Conservation (phyloP, 2,329 filamentous ascomycete species). For the Aspergillus hiratsukae region DNA sequence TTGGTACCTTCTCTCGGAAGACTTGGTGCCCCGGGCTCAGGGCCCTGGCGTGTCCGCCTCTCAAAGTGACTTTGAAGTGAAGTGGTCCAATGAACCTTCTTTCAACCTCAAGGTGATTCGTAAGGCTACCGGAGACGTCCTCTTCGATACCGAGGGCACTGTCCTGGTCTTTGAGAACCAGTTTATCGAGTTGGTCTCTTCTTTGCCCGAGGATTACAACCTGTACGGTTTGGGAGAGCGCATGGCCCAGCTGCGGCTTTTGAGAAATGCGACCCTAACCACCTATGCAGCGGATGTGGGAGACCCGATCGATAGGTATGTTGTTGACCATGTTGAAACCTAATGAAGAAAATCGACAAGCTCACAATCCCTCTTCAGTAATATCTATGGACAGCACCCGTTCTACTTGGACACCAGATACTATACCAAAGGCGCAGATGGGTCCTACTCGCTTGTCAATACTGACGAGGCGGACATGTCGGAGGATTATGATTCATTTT, state of each 20-base stretch:
- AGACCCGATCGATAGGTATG: slow-evolving; percentile 47
- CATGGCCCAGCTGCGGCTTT: slow-evolving; percentile 66
- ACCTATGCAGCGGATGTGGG: slow-evolving; percentile 65
- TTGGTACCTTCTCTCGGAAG: slow-evolving; percentile 63
- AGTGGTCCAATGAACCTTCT: slow-evolving; percentile 54
- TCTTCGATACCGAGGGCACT: slow-evolving; percentile 63
- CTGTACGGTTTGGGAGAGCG: slow-evolving; percentile 71
- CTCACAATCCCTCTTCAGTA: slow-evolving; percentile 32
- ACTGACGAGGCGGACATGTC: slow-evolving; percentile 50
- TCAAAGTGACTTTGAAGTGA: slow-evolving; percentile 46
- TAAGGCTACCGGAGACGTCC: slow-evolving; percentile 57
- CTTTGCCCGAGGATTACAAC: slow-evolving; percentile 67
- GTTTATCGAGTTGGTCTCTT: slow-evolving; percentile 67
- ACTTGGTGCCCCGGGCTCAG: slow-evolving; percentile 56
- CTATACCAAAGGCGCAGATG: slow-evolving; percentile 53
- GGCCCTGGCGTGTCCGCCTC: slow-evolving; percentile 32
- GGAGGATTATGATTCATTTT: slow-evolving; percentile 59
- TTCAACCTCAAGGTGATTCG: slow-evolving; percentile 56
- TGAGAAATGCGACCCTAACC: slow-evolving; percentile 67
- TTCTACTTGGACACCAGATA: slow-evolving; percentile 79
- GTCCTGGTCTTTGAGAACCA: slow-evolving; percentile 71
- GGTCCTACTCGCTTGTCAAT: slow-evolving; percentile 50
- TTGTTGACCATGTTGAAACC: not conserved
- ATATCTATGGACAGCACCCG: slow-evolving; percentile 72
- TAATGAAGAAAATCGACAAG: not conserved